Evolutionary conservation across 495 filamentous ascomycete genomes (phyloP).

Genomic region (Articulospora tetracladia): DNA sequence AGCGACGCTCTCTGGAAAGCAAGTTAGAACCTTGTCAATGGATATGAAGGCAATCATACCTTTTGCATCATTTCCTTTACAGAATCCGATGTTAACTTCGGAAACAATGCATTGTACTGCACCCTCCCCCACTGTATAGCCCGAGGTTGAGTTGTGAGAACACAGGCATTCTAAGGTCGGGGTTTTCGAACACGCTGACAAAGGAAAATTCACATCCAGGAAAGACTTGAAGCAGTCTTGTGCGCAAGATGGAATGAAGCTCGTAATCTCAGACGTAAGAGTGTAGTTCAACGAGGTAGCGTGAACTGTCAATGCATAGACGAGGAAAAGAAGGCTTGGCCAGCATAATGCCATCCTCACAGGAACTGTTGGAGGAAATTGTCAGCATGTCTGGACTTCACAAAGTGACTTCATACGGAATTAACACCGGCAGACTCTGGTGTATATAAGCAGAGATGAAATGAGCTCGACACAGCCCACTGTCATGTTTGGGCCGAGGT

Average conservation of each 20-base stretch:
- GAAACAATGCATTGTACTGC: constrained; percentile 59
- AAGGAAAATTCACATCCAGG: constrained; percentile 53
- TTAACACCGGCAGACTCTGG: background rate
- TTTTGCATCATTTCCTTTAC: constrained; percentile 30
- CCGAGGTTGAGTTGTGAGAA: constrained; percentile 49
- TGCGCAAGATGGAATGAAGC: constrained; percentile 61
- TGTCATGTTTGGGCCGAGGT: background rate
- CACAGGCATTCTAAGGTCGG: constrained; percentile 61
- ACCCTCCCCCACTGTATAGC: constrained; percentile 67
- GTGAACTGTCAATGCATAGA: constrained; percentile 11
- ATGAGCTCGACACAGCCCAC: constrained; percentile 3
- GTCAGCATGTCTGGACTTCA: constrained; percentile 16
- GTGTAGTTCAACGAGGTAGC: constrained; percentile 21
- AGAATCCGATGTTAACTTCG: constrained; percentile 36
- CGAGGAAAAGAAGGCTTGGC: constrained; percentile 19
- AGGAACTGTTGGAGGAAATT: constrained; percentile 8
- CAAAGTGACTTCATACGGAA: background rate
- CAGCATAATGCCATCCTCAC: constrained; percentile 26
- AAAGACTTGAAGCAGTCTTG: constrained; percentile 58
- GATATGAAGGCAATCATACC: constrained; percentile 28
- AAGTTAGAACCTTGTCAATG: constrained; percentile 21
- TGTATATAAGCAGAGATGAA: background rate
- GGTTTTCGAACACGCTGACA: constrained; percentile 40
- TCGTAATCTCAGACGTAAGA: constrained; percentile 39
- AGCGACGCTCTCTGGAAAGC: constrained; percentile 16